Base-by-base conservation (phyloP, 306 rosid species). In the Rubus idaeus region DNA sequence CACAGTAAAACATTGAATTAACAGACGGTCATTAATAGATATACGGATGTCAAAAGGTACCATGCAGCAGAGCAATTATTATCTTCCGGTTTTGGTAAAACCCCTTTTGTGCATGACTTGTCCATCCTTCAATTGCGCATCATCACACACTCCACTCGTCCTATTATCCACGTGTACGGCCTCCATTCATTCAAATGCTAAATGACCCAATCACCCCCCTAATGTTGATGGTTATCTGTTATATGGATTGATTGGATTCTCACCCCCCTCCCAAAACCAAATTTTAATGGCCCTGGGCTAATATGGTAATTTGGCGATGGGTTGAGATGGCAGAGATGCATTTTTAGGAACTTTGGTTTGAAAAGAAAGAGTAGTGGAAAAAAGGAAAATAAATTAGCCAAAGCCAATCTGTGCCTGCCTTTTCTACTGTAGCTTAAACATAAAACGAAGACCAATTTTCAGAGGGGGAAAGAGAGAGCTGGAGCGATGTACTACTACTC, bases 141-240 rank as follows among this genome's bases (percentile, higher is more conserved):
- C 71, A 12, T 64, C 42, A 0, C 51, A 37, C 60, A 49, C 52
- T 30, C 1, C 18, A 7, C 12, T 18, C 63, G 45, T 17, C 74
- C 65, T 18, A 0, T 35, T 5, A 3, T 47, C 86, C 87, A 87
- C 85, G 88, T 78, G 91, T 78, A 87, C 85, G 84, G 84, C 2
- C 71, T 4, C 16, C 39, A 67, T 57, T 26, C 44, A 40, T 35
- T 30, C 42, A 39, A 0, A 1, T 21, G 0, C 61, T 13, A 68
- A 46, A 20, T 5, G 14, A 14, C 56, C 26, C 51, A 52, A 11
- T 46, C 37, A n/a, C 72, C 80, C 82, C 77, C 70, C 14, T 46
- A 35, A 1, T 23, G 16, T 10, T 9, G 0, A 53, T 23, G 8
- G 21, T 4, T 10, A 58, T 23, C 65, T 11, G 26, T 23, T 23